Base-by-base conservation (phyloP, 176 grass and related monocot genomes). In the Avena sativa region DNA sequence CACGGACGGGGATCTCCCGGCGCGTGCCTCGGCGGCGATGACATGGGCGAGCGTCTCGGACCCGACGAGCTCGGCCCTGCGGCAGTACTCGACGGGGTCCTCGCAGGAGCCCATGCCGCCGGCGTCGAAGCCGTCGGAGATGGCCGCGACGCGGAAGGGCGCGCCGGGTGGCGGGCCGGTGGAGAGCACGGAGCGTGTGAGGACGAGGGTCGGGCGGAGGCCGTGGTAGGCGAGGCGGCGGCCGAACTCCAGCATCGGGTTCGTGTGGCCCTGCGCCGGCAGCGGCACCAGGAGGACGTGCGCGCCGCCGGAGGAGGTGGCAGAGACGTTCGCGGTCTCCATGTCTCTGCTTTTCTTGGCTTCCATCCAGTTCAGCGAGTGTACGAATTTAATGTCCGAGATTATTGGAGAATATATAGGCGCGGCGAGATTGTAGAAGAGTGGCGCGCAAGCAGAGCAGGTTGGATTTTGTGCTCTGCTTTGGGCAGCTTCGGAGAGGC, bases 51-150 rank as follows among this genome's bases (percentile, higher is more conserved):
- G 78, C 44, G 85, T 87, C 44, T 53, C 28, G 8, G 78, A 38
- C 19, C 85, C 85, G 0, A 26, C 69, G 46, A 68, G 34, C 58
- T 58, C 82, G 0, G 79, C 34, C 9, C n/a, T 83, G 68, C 48
- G 67, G 8, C 2, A 17, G 82, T 81, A 85, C 77, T 57, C 58
- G 12, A 13, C 25, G 0, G 55, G 4, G 81, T 88, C 87, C 0
- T 63, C n/a, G 77, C 82, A 81, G 0, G 68, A 30, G 17, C 8
- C 67, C 9, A 23, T 47, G 12, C 83, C 60, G 25, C 83, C 88
- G 19, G 0, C 34, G 59, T 86, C 88, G 58, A 80, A 89, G 76
- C 87, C 87, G 67, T 89, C 87, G 1, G 87, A 89, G 76, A 89
- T 80, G 75, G 81, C 76, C 3, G 57, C 87, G 4, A 89, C 47